Conservation (phyloP, 2,329 filamentous ascomycete species). For the Penicillium sp. region DNA sequence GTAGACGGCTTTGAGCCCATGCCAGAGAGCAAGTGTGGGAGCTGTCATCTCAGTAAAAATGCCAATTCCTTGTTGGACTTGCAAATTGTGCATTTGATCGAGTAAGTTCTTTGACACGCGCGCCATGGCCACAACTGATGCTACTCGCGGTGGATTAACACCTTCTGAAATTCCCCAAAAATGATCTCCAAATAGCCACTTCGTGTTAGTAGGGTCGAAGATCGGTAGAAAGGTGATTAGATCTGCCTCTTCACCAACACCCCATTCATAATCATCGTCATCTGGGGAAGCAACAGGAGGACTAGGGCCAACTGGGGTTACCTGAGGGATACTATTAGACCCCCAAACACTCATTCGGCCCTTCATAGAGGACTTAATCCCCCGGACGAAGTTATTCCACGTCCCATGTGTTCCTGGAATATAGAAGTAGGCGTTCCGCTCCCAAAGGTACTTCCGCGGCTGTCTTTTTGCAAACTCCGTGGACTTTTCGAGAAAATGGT, state of each 20-base stretch:
- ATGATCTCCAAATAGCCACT: slow-evolving; percentile 70
- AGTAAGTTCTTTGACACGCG: slow-evolving; percentile 66
- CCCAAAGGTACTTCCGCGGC: slow-evolving; percentile 59
- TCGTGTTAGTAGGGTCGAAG: slow-evolving; percentile 68
- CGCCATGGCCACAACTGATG: slow-evolving; percentile 68
- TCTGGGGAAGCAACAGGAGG: slow-evolving; percentile 59
- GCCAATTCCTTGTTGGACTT: not conserved
- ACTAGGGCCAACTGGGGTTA: slow-evolving; percentile 50
- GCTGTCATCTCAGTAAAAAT: slow-evolving; percentile 4
- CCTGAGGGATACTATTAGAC: not conserved
- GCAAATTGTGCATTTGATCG: slow-evolving; percentile 38
- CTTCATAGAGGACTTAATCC: not conserved
- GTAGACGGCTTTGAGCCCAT: slow-evolving; percentile 7
- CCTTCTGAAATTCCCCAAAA: slow-evolving; percentile 64
- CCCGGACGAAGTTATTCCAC: not conserved
- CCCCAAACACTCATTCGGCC: not conserved
- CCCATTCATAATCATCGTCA: slow-evolving; percentile 61
- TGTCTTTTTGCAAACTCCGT: slow-evolving; percentile 53
- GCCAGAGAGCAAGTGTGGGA: not conserved
- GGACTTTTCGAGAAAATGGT: slow-evolving; percentile 69
- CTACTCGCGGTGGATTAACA: slow-evolving; percentile 60
- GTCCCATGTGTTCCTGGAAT: not conserved
- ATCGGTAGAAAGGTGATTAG: slow-evolving; percentile 75
- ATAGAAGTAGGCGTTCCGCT: slow-evolving; percentile 53
- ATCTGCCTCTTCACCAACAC: slow-evolving; percentile 61